Conservation (phyloP, 768 basidiomycete genomes). For the Antrodiella citrinella region DNA sequence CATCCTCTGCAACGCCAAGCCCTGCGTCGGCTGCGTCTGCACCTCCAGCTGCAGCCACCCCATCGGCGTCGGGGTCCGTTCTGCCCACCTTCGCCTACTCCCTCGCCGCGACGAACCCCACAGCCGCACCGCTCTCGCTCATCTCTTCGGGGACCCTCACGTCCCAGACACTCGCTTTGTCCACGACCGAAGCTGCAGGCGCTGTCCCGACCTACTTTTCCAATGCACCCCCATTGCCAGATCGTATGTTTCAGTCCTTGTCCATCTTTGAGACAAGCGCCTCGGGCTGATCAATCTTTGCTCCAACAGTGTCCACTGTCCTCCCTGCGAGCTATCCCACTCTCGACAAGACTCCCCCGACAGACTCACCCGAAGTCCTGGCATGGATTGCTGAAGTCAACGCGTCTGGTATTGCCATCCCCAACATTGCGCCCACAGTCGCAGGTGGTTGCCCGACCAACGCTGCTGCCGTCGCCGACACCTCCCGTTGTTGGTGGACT, state of each 20-base stretch:
- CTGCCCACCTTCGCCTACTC: slow-evolving; percentile 19
- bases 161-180: slow-evolving; percentile 22
- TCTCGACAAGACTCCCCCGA: slow-evolving; percentile 54
- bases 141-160: slow-evolving; percentile 20
- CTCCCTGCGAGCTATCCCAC: slow-evolving; percentile 53
- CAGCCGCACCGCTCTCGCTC: slow-evolving; percentile 24
- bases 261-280: background rate
- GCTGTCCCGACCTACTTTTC: slow-evolving; percentile 34
- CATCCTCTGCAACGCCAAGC: slow-evolving; percentile 10
- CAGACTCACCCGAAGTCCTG: slow-evolving; percentile 53
- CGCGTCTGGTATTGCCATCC: slow-evolving; percentile 50
- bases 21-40: slow-evolving; percentile 1
- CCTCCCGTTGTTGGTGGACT: slow-evolving; percentile 70
- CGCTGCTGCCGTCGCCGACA: slow-evolving; percentile 39
- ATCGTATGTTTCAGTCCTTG: slow-evolving; percentile 35
- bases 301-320: slow-evolving; percentile 31
- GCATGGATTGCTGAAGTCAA: slow-evolving; percentile 63
- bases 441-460: slow-evolving; percentile 48
- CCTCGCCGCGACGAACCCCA: slow-evolving; percentile 24
- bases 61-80: slow-evolving; percentile 2
- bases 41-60: slow-evolving; percentile 1
- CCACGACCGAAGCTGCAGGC: slow-evolving; percentile 28
- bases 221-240: slow-evolving; percentile 52
- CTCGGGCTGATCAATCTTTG: background rate
- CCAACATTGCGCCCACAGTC: slow-evolving; percentile 39